These are phyloP conservation scores for Eustoma russellianum DNA, from an alignment of 257 asterid species.

Conservation along the genomic window DNA sequence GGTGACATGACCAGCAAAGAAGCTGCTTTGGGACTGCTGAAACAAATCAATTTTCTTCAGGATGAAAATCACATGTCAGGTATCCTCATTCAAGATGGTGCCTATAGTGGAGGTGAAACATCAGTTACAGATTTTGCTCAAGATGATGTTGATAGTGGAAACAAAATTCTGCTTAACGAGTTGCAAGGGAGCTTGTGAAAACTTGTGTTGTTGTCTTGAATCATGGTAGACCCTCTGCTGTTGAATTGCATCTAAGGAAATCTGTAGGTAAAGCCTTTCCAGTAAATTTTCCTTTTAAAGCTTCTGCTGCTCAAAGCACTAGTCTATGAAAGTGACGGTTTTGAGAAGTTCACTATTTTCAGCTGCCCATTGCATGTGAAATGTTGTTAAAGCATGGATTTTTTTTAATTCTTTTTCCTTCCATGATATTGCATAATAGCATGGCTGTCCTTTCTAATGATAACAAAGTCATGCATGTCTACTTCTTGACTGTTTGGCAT, in stretches of 20 bases:
- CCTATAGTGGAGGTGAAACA: slow-evolving; percentile 8
- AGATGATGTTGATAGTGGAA: slow-evolving; percentile 24
- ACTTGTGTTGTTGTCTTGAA: neutral
- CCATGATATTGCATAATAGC: too few relatives aligned
- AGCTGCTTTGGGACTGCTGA: slow-evolving; percentile 39
- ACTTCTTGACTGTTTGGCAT: too few relatives aligned
- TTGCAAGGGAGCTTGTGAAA: slow-evolving; percentile 55
- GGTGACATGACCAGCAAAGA: slow-evolving; percentile 41
- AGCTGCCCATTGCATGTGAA: neutral
- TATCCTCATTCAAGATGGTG: slow-evolving; percentile 22
- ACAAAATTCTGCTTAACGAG: slow-evolving; percentile 31
- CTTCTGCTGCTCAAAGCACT: neutral
- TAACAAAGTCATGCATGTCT: too few relatives aligned
- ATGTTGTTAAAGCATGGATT: neutral
- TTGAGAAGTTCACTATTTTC: neutral
- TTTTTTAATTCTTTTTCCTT: too few relatives aligned
- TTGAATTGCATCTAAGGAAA: too few relatives aligned
- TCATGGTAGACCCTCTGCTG: too few relatives aligned
- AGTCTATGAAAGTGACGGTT: neutral
- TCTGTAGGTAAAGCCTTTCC: slow-evolving; percentile 3
- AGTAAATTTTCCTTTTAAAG: neutral
- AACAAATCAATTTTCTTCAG: slow-evolving; percentile 47
- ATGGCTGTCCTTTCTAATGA: too few relatives aligned
- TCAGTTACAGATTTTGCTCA: slow-evolving; percentile 16
- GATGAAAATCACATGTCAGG: slow-evolving; percentile 44